These are phyloP conservation scores for Silene uniflora DNA, from an alignment of 148 eudicot genomes.

Conservation along the genomic window DNA sequence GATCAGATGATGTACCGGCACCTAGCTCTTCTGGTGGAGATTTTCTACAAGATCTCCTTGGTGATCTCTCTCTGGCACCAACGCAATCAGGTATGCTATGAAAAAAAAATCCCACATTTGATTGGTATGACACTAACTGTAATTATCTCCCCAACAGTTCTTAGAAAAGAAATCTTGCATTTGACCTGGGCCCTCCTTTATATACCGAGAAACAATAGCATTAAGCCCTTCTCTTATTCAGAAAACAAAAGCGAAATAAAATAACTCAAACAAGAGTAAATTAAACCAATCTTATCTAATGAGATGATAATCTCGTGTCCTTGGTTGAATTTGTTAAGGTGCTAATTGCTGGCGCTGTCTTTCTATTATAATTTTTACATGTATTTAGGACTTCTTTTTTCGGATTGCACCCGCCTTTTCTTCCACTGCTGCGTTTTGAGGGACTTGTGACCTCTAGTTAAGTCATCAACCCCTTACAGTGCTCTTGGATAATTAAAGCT, in stretches of 20 bases:
- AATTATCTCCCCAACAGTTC: neutral
- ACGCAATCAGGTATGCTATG: constrained; percentile 60
- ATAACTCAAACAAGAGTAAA: neutral
- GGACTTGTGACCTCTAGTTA: neutral
- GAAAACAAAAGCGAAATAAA: neutral
- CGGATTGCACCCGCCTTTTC: no score
- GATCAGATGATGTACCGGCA: constrained; percentile 68
- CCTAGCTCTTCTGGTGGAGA: constrained; percentile 74
- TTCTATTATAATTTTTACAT: no score
- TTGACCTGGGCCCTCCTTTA: neutral
- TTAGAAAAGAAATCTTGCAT: neutral
- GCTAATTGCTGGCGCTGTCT: no score
- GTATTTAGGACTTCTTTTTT: no score
- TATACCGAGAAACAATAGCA: neutral
- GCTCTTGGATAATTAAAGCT: neutral
- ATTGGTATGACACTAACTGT: neutral
- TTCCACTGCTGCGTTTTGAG: neutral
- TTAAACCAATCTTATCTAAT: neutral
- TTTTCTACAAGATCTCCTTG: constrained; percentile 94
- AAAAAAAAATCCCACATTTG: neutral
- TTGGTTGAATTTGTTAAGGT: neutral
- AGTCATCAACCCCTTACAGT: neutral
- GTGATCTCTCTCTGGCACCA: constrained; percentile 58
- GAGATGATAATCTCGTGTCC: neutral
- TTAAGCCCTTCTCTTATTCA: neutral